Percentiles rank a stretch among this genome's conserved stretches.
phyloP scores from a whole-genome alignment of 2,329 filamentous ascomycete genomes.

The Trichoderma oligosporum region DNA sequence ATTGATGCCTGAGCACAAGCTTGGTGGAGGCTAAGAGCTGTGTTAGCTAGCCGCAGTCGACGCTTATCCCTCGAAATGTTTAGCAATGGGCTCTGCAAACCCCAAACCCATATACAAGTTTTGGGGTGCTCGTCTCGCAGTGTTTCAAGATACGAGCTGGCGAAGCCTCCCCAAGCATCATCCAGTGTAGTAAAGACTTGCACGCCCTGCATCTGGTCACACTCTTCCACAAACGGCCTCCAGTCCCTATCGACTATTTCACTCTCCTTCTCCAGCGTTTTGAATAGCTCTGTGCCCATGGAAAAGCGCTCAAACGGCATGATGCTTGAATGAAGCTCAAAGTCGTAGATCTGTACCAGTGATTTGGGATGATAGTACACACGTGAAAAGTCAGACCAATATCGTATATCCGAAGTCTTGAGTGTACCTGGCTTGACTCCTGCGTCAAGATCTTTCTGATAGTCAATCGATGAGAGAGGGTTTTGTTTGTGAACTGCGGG shows the following conservation, averaged over 20 bases:
- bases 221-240: conserved; percentile 84
- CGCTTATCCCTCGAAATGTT: conserved; percentile 51
- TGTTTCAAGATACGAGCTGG: conserved; percentile 67
- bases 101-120: conserved; percentile 82
- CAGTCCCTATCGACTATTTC: conserved; percentile 90
- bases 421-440: conserved; percentile 65
- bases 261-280: conserved; percentile 69
- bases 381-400: conserved; percentile 94
- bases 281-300: conserved; percentile 73
- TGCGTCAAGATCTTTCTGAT: conserved; percentile 74
- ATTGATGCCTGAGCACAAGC: conserved; percentile 70
- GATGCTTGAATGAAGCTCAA: conserved; percentile 73
- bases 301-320: conserved; percentile 91
- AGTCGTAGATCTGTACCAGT: conserved; percentile 81
- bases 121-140: conserved; percentile 91
- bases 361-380: conserved; percentile 90
- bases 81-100: conserved; percentile 60
- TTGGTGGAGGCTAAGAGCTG: conserved; percentile 65
- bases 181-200: conserved; percentile 71
- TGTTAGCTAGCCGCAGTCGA: conserved; percentile 63
- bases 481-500: conserved; percentile 65
- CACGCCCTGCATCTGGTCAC: conserved; percentile 84
- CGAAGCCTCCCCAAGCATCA: conserved; percentile 79
- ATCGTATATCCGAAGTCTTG: conserved; percentile 70
- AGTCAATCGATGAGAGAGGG: conserved; percentile 66